Evolutionary conservation across 345 rosid genomes (phyloP).

Genomic region (Gossypium herbaceum): DNA sequence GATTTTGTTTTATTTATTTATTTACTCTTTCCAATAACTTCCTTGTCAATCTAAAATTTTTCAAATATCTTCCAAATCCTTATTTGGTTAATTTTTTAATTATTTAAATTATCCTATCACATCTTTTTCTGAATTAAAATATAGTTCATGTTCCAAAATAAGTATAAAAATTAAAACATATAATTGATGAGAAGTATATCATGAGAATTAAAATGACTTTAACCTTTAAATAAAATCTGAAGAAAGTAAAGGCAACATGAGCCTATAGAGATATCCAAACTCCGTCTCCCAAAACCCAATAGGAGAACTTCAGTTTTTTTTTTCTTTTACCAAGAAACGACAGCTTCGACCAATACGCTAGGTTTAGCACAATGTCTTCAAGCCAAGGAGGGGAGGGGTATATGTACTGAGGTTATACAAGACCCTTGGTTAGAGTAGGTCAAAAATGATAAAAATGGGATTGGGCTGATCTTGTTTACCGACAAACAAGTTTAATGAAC

Average conservation of each 20-base stretch:
- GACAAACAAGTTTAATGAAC: no score
- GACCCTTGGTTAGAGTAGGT: conserved; percentile 14
- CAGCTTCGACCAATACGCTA: conserved; percentile 21
- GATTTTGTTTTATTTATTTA: not conserved
- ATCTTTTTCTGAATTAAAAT: no score
- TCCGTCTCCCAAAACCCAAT: conserved; percentile 48
- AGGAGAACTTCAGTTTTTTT: conserved; percentile 21
- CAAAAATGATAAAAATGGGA: conserved; percentile 6
- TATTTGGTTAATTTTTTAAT: no score
- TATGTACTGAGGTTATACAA: conserved; percentile 4
- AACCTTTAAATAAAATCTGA: not conserved
- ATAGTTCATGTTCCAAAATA: no score
- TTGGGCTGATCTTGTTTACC: conserved; percentile 19
- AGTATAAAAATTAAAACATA: no score
- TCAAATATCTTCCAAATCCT: not conserved
- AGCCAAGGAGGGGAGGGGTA: conserved; percentile 20
- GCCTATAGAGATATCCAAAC: conserved; percentile 17
- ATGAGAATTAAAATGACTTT: no score
- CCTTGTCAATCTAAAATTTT: not conserved
- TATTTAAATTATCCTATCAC: no score
- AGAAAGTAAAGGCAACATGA: not conserved
- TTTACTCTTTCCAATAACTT: not conserved
- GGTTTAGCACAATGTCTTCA: not conserved
- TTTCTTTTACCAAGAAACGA: conserved; percentile 25
- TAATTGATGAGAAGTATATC: no score